phyloP scores from a whole-genome alignment of 345 rosid species.

The Carallia brachiata region DNA sequence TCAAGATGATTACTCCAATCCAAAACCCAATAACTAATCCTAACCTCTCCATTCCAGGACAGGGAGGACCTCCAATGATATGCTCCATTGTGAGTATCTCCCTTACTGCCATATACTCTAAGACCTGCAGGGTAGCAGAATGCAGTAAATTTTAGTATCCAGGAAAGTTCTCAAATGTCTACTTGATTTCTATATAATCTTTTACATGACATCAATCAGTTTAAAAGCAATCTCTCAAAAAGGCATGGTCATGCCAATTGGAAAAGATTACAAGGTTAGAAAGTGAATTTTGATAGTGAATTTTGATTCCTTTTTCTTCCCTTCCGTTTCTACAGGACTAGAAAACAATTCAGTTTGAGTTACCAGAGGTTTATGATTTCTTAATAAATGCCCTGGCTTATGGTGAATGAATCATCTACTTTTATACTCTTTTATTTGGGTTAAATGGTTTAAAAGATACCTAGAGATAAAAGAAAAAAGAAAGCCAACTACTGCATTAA shows the following conservation, averaged over 20 bases:
- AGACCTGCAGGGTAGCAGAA: conserved; percentile 54
- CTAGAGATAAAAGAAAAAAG: neutral
- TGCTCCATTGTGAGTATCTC: conserved; percentile 77
- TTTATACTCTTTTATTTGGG: neutral
- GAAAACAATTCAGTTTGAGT: neutral
- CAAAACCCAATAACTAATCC: conserved; percentile 13
- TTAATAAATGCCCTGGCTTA: neutral
- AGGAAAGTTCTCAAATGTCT: neutral
- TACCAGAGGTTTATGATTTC: neutral
- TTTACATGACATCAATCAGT: neutral
- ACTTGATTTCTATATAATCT: neutral
- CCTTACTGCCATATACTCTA: conserved; percentile 81
- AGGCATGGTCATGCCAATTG: neutral
- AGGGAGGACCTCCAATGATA: conserved; percentile 79
- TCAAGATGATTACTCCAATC: neutral
- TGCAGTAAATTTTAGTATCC: neutral
- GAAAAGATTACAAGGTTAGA: neutral
- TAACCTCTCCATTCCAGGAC: conserved; percentile 91
- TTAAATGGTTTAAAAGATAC: too few relatives aligned
- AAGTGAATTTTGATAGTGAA: neutral
- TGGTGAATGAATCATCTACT: neutral
- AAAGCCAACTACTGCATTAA: neutral
- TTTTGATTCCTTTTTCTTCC: neutral
- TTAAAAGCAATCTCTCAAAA: neutral
- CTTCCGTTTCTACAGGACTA: too few relatives aligned